Percentiles rank a stretch among this genome's conserved stretches.
Evolutionary conservation across 1,284 basidiomycete genomes (phyloP).

Genomic region (Salmacisia buchloeana): DNA sequence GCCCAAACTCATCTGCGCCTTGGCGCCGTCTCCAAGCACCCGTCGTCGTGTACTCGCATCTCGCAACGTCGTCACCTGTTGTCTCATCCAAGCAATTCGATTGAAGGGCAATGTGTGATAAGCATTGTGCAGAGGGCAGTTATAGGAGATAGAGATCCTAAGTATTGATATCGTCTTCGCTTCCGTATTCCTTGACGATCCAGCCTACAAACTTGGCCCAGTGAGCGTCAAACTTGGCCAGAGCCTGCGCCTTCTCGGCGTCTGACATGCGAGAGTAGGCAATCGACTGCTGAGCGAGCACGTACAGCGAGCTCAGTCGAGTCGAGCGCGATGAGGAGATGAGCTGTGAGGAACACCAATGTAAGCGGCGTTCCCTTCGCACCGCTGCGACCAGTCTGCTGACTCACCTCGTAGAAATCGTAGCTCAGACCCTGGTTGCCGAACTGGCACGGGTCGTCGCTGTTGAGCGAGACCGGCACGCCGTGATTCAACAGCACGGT

Average conservation of each 20-base stretch:
- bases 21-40: no score
- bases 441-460: slow-evolving; percentile 70
- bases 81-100: no score
- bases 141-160: no score
- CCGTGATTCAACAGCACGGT: slow-evolving; percentile 65
- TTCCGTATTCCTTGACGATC: slow-evolving; percentile 12
- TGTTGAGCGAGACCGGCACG: slow-evolving; percentile 64
- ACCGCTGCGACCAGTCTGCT: background rate
- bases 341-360: slow-evolving; percentile 17
- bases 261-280: slow-evolving; percentile 20
- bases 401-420: slow-evolving; percentile 31
- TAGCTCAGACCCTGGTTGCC: slow-evolving; percentile 62
- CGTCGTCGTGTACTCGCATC: no score
- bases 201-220: slow-evolving; percentile 26
- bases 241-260: slow-evolving; percentile 13
- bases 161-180: no score
- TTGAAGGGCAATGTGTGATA: no score
- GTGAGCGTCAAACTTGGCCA: slow-evolving; percentile 23
- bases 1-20: no score
- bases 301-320: slow-evolving; percentile 20
- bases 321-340: slow-evolving; percentile 18
- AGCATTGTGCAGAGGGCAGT: no score
- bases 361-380: background rate
- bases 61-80: no score
- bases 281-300: slow-evolving; percentile 24